Conservation (phyloP, 2,329 filamentous ascomycete species). For the Diaporthe sp. region DNA sequence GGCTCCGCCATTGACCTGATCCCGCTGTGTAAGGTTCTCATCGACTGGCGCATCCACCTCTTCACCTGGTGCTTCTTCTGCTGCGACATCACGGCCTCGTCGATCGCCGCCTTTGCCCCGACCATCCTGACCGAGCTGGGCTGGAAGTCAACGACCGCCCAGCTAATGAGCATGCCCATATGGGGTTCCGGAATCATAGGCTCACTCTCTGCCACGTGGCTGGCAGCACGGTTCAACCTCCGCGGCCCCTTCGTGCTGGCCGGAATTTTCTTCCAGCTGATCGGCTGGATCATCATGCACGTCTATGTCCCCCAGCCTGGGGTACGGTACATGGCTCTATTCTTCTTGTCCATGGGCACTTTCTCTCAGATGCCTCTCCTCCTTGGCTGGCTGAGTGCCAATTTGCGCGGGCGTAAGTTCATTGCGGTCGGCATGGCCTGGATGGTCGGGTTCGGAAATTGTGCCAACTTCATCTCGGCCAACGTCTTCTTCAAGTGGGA, state of each 20-base stretch:
- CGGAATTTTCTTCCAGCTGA: constrained; percentile 45
- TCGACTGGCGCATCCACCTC: constrained; percentile 49
- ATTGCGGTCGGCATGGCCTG: constrained; percentile 57
- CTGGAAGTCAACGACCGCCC: constrained; percentile 38
- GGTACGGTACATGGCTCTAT: constrained; percentile 47
- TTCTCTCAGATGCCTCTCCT: constrained; percentile 49
- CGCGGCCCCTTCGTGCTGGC: constrained; percentile 47
- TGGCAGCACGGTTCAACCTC: constrained; percentile 43
- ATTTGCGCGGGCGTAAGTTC: constrained; percentile 26
- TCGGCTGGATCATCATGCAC: constrained; percentile 48
- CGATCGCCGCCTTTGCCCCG: constrained; percentile 43
- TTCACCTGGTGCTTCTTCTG: constrained; percentile 50
- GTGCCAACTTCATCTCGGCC: constrained; percentile 56
- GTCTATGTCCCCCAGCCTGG: constrained; percentile 45
- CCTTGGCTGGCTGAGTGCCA: constrained; percentile 42
- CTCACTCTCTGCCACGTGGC: constrained; percentile 45
- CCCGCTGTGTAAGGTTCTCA: constrained; percentile 45
- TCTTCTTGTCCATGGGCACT: constrained; percentile 48
- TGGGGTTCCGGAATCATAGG: constrained; percentile 47
- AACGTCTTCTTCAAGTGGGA: constrained; percentile 57
- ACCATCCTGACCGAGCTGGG: constrained; percentile 41
- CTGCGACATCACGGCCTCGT: constrained; percentile 48
- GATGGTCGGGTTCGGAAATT: constrained; percentile 59
- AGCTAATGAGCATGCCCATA: constrained; percentile 46
- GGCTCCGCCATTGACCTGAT: constrained; percentile 45